Evolutionary conservation across 495 filamentous ascomycete species (phyloP).

Genomic region (Hypoxylon trugodes): DNA sequence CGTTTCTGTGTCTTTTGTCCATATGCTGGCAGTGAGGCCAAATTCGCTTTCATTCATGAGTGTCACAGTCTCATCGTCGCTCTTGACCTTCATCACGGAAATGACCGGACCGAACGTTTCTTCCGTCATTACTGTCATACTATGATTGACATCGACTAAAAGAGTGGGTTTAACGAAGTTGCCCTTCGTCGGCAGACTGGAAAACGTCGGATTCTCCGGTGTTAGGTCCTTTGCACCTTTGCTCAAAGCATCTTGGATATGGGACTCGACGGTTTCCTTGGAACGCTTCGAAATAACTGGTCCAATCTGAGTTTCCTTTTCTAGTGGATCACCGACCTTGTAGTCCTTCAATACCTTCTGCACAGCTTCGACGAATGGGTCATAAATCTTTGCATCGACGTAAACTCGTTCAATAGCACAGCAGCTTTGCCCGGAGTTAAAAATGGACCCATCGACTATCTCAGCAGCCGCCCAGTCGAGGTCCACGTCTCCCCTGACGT

Average conservation of each 20-base stretch:
- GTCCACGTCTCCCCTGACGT: slow-evolving; percentile 86
- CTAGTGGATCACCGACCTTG: slow-evolving; percentile 85
- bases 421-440: slow-evolving; percentile 97
- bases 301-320: slow-evolving; percentile 81
- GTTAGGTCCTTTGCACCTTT: slow-evolving; percentile 88
- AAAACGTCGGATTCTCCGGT: slow-evolving; percentile 80
- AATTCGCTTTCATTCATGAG: slow-evolving; percentile 97
- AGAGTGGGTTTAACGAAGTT: slow-evolving; percentile 90
- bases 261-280: slow-evolving; percentile 75
- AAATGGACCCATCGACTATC: slow-evolving; percentile 91
- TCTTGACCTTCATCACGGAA: slow-evolving; percentile 88
- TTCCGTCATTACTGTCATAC: slow-evolving; percentile 90
- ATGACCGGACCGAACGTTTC: slow-evolving; percentile 97
- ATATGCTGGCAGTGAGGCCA: slow-evolving; percentile 95
- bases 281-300: slow-evolving; percentile 85
- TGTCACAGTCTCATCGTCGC: slow-evolving; percentile 80
- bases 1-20: slow-evolving; percentile 86
- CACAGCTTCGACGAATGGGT: slow-evolving; percentile 77
- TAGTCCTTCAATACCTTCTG: slow-evolving; percentile 87
- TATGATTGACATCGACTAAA: slow-evolving; percentile 80
- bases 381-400: slow-evolving; percentile 84
- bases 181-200: slow-evolving; percentile 69
- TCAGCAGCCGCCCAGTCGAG: slow-evolving; percentile 89
- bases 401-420: slow-evolving; percentile 94
- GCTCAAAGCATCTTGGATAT: slow-evolving; percentile 83